Evolutionary conservation across 2,329 filamentous ascomycete species (phyloP).

Genomic region (Knufia fluminis): DNA sequence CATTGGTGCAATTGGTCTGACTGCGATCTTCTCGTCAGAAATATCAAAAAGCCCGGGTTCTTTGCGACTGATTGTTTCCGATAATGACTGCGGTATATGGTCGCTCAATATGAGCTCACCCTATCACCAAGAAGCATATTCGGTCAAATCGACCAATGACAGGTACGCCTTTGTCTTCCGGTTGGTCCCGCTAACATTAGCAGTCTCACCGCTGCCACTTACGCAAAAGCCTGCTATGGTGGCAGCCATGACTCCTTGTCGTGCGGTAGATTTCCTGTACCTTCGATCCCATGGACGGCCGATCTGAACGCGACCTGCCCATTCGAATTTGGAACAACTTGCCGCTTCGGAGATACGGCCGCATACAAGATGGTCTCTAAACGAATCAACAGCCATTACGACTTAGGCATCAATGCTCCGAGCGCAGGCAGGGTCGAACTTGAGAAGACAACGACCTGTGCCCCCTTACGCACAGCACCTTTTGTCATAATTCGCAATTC

Average conservation of each 20-base stretch:
- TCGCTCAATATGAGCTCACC: slow-evolving; percentile 3
- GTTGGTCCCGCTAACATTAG: not conserved
- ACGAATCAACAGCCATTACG: slow-evolving; percentile 7
- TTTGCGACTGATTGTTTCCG: not conserved
- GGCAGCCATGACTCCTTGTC: not conserved
- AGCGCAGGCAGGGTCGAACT: not conserved
- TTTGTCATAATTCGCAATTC: not conserved
- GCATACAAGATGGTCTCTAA: slow-evolving; percentile 5
- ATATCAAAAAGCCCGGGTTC: slow-evolving; percentile 8
- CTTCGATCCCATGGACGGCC: slow-evolving; percentile 1
- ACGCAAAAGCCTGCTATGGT: slow-evolving; percentile 9
- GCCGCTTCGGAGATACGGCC: slow-evolving; percentile 3
- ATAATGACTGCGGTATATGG: slow-evolving; percentile 1
- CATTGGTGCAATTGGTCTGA: slow-evolving; percentile 2
- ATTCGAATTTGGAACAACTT: slow-evolving; percentile 6
- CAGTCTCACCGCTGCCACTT: slow-evolving; percentile 6
- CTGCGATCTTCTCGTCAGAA: slow-evolving; percentile 11
- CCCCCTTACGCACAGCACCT: not conserved
- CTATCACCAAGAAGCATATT: not conserved
- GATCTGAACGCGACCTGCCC: slow-evolving; percentile 8
- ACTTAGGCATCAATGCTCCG: slow-evolving; percentile 12
- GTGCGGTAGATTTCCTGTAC: slow-evolving; percentile 3
- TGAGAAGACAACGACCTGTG: slow-evolving; percentile 6
- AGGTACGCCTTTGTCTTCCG: not conserved
- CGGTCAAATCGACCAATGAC: not conserved